Conservation (phyloP, 257 asterid genomes). For the Mitragyna speciosa region DNA sequence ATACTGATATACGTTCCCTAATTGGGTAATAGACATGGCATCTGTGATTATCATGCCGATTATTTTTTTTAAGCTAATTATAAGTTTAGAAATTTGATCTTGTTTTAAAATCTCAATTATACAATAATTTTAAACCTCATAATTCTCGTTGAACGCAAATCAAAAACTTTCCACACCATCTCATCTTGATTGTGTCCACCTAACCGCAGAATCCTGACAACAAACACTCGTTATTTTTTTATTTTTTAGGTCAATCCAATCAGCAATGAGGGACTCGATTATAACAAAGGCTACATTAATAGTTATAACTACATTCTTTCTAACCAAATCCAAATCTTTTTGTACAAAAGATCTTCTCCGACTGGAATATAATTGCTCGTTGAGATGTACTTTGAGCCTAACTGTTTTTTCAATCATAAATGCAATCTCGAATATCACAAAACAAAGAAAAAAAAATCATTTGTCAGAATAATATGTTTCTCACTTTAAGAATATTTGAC, state of each 20-base stretch:
- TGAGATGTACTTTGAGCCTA: neutral
- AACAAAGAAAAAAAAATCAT: neutral
- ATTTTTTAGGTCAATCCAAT: neutral
- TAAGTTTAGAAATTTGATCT: neutral
- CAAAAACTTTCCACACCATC: neutral
- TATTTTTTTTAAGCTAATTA: neutral
- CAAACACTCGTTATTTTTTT: neutral
- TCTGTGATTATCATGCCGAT: neutral
- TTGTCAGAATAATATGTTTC: neutral
- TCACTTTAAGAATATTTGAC: neutral
- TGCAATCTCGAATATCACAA: neutral
- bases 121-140: neutral
- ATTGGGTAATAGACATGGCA: neutral
- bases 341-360: neutral
- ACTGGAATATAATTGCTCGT: neutral
- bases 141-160: neutral
- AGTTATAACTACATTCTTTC: neutral
- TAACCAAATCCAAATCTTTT: slow-evolving; percentile 1
- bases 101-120: neutral
- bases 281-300: neutral
- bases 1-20: no score
- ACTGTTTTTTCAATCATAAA: neutral
- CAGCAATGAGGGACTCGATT: neutral
- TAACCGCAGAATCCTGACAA: slow-evolving; percentile 6
- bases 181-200: neutral